Evolutionary conservation across 106 monocot species (phyloP), one percentile per base, ranked within the genome.

Genomic region (Agapanthus africanus): DNA sequence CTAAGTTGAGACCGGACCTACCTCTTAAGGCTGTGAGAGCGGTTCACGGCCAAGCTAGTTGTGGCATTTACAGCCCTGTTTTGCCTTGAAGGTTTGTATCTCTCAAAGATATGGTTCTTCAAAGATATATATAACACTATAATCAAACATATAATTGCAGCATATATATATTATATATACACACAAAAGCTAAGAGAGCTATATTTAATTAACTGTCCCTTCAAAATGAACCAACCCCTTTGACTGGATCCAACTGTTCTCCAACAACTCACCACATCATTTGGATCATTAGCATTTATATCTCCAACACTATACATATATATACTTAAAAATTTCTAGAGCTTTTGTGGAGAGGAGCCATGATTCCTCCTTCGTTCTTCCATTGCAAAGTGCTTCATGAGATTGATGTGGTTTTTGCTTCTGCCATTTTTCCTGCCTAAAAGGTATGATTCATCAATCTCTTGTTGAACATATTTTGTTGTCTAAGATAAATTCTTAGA

Each of bases 171-270:
- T n/a, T n/a, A n/a, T n/a, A n/a, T n/a, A n/a, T n/a, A n/a, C n/a
- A n/a, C n/a, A n/a, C n/a, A n/a, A n/a, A n/a, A n/a, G n/a, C n/a
- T n/a, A n/a, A n/a, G n/a, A n/a, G n/a, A n/a, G n/a, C n/a, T n/a
- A n/a, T n/a, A n/a, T n/a, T n/a, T n/a, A n/a, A n/a, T 61, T 61
- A 35, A 61, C 61, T 61, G 61, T 61, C 61, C 61, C 61, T 36
- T 61, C 33, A 19, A 35, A 36, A 35, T 61, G 61, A 61, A 61
- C 7, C 36, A 61, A 19, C 19, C n/a, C 36, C 36, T 36, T 61
- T 61, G 61, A 61, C 61, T 61, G 61, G 61, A 61, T 61, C 61
- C 61, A 61, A 61, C 61, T n/a, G n/a, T n/a, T 35, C 61, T 36
- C 61, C 61, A 34, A 33, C 36, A 61, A 36, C 30, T n/a, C 21